Evolutionary conservation across 257 asterid genomes (phyloP).

Genomic region (Salvia miltiorrhiza): DNA sequence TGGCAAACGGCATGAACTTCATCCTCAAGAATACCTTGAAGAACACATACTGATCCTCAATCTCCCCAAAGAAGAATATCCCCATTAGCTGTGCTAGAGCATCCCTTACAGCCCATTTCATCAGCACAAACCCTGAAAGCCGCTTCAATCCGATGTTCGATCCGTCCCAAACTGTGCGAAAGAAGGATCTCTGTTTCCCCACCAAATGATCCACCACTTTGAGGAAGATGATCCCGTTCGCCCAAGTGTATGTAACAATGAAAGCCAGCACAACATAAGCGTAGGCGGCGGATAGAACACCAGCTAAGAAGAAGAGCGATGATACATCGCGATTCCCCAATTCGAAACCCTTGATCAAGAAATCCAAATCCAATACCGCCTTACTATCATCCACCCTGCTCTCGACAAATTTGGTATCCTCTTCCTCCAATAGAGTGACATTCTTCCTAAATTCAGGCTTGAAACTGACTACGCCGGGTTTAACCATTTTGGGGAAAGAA

Average conservation of each 20-base stretch:
- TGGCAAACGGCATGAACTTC: constrained; percentile 73
- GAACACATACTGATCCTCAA: constrained; percentile 67
- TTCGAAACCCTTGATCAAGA: constrained; percentile 65
- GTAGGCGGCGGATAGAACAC: constrained; percentile 54
- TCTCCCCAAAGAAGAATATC: constrained; percentile 66
- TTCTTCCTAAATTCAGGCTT: constrained; percentile 39
- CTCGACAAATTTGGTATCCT: constrained; percentile 28
- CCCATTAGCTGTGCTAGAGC: constrained; percentile 75
- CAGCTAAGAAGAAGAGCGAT: constrained; percentile 54
- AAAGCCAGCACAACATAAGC: constrained; percentile 70
- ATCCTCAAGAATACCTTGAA: constrained; percentile 66
- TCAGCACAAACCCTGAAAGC: constrained; percentile 71
- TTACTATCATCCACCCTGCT: constrained; percentile 36
- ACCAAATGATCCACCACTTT: constrained; percentile 67
- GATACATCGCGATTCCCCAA: constrained; percentile 59
- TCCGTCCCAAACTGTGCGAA: constrained; percentile 72
- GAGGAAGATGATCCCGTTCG: constrained; percentile 63
- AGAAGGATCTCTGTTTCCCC: constrained; percentile 50
- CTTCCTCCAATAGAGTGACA: constrained; percentile 22
- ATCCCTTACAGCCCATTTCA: constrained; percentile 95
- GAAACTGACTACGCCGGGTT: constrained; percentile 43
- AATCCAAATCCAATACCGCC: constrained; percentile 56
- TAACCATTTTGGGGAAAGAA: constrained; percentile 32
- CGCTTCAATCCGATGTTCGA: constrained; percentile 69
- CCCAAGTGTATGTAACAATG: constrained; percentile 73